These are phyloP conservation scores for Lupinus albus DNA, from an alignment of 306 rosid species.

Conservation along the genomic window DNA sequence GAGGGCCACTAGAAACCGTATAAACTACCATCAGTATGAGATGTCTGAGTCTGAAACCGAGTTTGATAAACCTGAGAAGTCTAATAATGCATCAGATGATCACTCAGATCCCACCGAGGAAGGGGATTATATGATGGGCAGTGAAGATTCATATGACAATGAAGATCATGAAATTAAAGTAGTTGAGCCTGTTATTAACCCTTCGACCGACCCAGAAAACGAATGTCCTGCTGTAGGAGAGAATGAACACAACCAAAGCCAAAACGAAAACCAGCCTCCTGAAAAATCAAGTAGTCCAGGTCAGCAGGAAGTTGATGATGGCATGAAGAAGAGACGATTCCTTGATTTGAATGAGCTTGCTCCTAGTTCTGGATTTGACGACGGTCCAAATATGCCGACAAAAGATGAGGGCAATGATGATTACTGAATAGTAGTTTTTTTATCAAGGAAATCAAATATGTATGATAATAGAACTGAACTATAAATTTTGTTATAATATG, in stretches of 20 bases:
- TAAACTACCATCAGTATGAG: constrained; percentile 73
- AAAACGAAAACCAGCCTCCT: constrained; percentile 52
- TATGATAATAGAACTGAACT: constrained; percentile 64
- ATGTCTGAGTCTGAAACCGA: constrained; percentile 84
- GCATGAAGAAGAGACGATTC: constrained; percentile 66
- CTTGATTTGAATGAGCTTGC: constrained; percentile 94
- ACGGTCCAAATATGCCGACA: constrained; percentile 61
- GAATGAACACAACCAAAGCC: constrained; percentile 42
- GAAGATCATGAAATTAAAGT: constrained; percentile 59
- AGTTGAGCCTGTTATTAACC: constrained; percentile 51
- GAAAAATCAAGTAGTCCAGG: constrained; percentile 62
- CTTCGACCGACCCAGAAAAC: constrained; percentile 44
- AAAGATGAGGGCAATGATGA: constrained; percentile 70
- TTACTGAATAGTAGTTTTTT: constrained; percentile 46
- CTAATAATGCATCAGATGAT: constrained; percentile 55
- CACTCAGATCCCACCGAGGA: constrained; percentile 67
- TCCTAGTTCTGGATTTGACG: constrained; percentile 83
- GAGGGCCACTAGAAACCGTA: constrained; percentile 77
- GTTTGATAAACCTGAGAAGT: constrained; percentile 58
- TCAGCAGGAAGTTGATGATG: constrained; percentile 69
- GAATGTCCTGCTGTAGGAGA: constrained; percentile 33
- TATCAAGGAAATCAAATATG: constrained; percentile 50
- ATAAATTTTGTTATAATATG: constrained; percentile 69
- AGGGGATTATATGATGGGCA: constrained; percentile 68
- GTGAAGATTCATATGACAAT: constrained; percentile 73